Percentiles rank a stretch among this genome's conserved stretches.
phyloP scores from a whole-genome alignment of 768 basidiomycete species.

The Panus rudis region DNA sequence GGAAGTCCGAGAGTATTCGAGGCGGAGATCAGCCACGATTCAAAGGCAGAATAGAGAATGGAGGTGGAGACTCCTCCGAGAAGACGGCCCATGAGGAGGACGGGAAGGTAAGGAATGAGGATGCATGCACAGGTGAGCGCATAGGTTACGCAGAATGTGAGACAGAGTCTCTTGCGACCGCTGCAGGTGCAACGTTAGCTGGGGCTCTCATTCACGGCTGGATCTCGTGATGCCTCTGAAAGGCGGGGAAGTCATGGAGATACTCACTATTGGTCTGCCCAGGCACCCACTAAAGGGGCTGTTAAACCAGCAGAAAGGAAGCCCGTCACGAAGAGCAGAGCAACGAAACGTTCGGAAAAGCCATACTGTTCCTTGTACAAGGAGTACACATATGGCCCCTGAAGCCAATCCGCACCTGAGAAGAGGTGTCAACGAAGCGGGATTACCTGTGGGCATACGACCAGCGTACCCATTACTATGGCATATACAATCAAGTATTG shows the following conservation, averaged over 20 bases:
- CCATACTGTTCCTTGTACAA: conserved; percentile 63
- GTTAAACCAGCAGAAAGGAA: conserved; percentile 64
- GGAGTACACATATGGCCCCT: conserved; percentile 75
- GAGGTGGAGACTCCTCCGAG: conserved; percentile 69
- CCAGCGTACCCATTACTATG: conserved; percentile 60
- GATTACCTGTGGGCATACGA: not conserved
- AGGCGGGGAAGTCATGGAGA: conserved; percentile 1
- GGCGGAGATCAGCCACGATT: conserved; percentile 70
- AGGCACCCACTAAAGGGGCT: conserved; percentile 66
- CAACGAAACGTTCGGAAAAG: conserved; percentile 57
- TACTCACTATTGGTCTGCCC: conserved; percentile 71
- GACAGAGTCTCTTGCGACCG: conserved; percentile 60
- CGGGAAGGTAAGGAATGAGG: conserved; percentile 45
- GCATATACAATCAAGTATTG: conserved; percentile 65
- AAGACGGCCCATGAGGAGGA: conserved; percentile 57
- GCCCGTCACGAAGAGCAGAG: conserved; percentile 70
- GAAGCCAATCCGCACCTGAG: conserved; percentile 70
- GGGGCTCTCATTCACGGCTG: too few species aligned
- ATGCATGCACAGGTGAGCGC: conserved; percentile 53
- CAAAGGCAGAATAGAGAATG: conserved; percentile 70
- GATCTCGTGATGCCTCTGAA: not conserved
- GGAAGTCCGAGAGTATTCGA: conserved; percentile 44
- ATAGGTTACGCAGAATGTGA: conserved; percentile 69
- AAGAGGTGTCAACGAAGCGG: not conserved
- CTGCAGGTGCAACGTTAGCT: conserved; percentile 30